Conservation (phyloP, 2,329 filamentous ascomycete species). For the Ceratocystis smalleyi region DNA sequence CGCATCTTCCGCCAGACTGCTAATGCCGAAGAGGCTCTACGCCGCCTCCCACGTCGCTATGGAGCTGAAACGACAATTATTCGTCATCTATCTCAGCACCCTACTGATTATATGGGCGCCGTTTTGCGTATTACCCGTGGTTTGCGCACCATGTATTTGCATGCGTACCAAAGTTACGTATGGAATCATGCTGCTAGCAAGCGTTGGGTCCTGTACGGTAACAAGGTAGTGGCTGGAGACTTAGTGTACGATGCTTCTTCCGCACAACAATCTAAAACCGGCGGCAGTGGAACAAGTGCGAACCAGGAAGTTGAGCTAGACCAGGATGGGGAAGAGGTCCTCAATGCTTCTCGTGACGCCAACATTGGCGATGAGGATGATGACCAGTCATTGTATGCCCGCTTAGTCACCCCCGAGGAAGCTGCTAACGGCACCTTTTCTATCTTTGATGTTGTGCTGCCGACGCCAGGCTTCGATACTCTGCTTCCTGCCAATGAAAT, state of each 20-base stretch:
- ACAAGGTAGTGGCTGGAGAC: slow-evolving; percentile 66
- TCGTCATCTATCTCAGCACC: slow-evolving; percentile 49
- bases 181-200: slow-evolving; percentile 80
- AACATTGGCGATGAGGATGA: slow-evolving; percentile 29
- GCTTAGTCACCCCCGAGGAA: slow-evolving; percentile 62
- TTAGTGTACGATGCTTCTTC: slow-evolving; percentile 46
- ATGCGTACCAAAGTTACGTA: slow-evolving; percentile 87
- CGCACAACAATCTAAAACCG: not conserved
- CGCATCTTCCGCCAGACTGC: slow-evolving; percentile 49
- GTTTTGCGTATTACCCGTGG: slow-evolving; percentile 66
- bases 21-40: slow-evolving; percentile 43
- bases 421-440: slow-evolving; percentile 58
- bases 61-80: slow-evolving; percentile 66
- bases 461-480: slow-evolving; percentile 82
- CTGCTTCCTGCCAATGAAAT: slow-evolving; percentile 73
- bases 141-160: slow-evolving; percentile 83
- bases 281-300: slow-evolving; percentile 13
- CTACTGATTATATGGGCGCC: slow-evolving; percentile 64
- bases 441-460: slow-evolving; percentile 80
- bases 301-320: slow-evolving; percentile 23
- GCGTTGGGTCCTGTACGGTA: slow-evolving; percentile 62
- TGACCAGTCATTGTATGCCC: slow-evolving; percentile 41
- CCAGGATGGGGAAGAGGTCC: slow-evolving; percentile 45
- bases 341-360: slow-evolving; percentile 30
- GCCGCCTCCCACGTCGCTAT: slow-evolving; percentile 63